phyloP scores from a whole-genome alignment of 331 rosid genomes.

The Dryas integrifolia region DNA sequence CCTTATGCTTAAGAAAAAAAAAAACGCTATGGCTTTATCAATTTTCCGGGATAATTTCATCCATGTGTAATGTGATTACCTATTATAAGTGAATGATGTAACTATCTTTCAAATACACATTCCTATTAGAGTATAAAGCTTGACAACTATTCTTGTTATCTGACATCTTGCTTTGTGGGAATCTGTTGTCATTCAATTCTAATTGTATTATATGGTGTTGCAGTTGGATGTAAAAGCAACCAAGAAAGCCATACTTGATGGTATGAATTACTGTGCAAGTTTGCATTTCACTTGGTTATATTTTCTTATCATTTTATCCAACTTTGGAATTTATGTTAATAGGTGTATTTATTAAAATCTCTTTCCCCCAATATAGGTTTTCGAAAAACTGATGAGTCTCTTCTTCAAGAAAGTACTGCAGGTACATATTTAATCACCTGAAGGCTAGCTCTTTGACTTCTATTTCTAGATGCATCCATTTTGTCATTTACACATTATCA shows the following conservation, averaged over 20 bases:
- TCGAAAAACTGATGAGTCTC: conserved; percentile 71
- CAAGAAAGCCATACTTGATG: conserved; percentile 79
- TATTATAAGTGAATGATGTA: neutral
- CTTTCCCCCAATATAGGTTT: conserved; percentile 47
- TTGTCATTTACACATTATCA: too few relatives aligned
- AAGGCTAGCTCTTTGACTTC: too few relatives aligned
- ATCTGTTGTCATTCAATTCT: neutral
- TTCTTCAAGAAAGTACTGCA: conserved; percentile 68
- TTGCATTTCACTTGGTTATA: neutral
- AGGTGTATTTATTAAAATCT: conserved; percentile 12
- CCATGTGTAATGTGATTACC: neutral
- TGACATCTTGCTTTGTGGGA: neutral
- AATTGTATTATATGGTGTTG: conserved; percentile 27
- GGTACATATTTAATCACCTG: conserved; percentile 30
- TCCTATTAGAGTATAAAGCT: neutral
- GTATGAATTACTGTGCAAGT: conserved; percentile 26
- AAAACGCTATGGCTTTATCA: neutral
- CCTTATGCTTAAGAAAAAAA: neutral
- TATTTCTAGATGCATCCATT: too few relatives aligned
- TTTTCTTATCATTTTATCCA: neutral
- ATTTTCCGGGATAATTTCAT: neutral
- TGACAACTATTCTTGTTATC: neutral
- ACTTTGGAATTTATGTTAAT: conserved; percentile 4
- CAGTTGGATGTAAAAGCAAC: conserved; percentile 79
- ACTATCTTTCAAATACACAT: neutral